Percentiles rank a stretch among this genome's conserved stretches.
phyloP scores from a whole-genome alignment of 495 filamentous ascomycete genomes.

The Penicillium herquei region DNA sequence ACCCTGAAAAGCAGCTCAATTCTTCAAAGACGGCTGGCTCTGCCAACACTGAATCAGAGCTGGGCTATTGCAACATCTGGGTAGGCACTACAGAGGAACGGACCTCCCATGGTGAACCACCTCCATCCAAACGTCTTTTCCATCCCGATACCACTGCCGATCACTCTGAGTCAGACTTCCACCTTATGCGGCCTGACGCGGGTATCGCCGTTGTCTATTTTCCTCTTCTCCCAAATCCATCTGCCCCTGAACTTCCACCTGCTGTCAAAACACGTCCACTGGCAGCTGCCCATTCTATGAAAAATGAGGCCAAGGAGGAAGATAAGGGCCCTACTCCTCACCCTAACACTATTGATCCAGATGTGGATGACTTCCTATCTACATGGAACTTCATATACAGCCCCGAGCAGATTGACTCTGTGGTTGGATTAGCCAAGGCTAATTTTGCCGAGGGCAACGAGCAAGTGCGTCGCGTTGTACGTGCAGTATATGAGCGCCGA shows the following conservation, averaged over 20 bases:
- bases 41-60: conserved; percentile 48
- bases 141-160: conserved; percentile 27
- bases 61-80: conserved; percentile 94
- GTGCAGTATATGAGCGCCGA: conserved; percentile 92
- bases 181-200: conserved; percentile 72
- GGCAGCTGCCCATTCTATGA: conserved; percentile 19
- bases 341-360: conserved; percentile 76
- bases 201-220: conserved; percentile 91
- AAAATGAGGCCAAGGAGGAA: conserved; percentile 19
- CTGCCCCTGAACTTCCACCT: conserved; percentile 35
- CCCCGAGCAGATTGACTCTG: conserved; percentile 77
- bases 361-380: conserved; percentile 76
- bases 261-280: conserved; percentile 22
- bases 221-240: conserved; percentile 77
- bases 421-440: conserved; percentile 75
- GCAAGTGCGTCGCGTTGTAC: conserved; percentile 71
- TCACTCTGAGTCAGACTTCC: conserved; percentile 60
- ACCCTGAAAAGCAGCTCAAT: background rate
- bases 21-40: conserved; percentile 2
- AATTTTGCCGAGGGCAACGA: conserved; percentile 83
- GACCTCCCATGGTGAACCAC: conserved; percentile 57
- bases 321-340: conserved; percentile 34
- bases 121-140: conserved; percentile 61
- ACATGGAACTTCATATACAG: conserved; percentile 99
- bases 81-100: conserved; percentile 78